Conservation (phyloP, 257 asterid species). For the Rubia yunnanensis region DNA sequence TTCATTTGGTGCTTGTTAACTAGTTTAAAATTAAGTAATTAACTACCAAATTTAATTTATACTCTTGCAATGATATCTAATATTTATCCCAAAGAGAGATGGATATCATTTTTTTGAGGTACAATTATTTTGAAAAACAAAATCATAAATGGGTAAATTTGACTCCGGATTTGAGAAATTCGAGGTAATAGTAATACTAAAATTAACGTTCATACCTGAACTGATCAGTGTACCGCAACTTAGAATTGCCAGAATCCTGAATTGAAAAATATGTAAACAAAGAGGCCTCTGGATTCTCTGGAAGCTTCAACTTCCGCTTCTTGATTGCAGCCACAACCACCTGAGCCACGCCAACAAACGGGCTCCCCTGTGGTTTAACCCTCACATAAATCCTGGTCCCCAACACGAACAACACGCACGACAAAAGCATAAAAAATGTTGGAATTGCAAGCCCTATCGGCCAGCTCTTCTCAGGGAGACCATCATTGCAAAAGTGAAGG, state of each 20-base stretch:
- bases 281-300: slow-evolving; percentile 35
- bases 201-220: slow-evolving; percentile 36
- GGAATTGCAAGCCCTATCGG: slow-evolving; percentile 61
- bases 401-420: slow-evolving; percentile 43
- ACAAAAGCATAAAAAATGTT: slow-evolving; percentile 43
- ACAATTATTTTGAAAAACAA: too few relatives aligned
- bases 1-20: too few relatives aligned
- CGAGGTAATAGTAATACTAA: background rate
- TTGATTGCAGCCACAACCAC: slow-evolving; percentile 40
- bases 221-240: slow-evolving; percentile 49
- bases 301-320: slow-evolving; percentile 42
- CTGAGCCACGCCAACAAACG: slow-evolving; percentile 39
- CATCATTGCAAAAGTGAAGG: slow-evolving; percentile 63
- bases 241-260: slow-evolving; percentile 41
- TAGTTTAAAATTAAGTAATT: too few relatives aligned
- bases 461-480: slow-evolving; percentile 63
- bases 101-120: too few relatives aligned
- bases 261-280: slow-evolving; percentile 32
- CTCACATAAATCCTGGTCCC: slow-evolving; percentile 57
- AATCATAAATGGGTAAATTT: too few relatives aligned
- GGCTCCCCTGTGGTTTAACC: slow-evolving; percentile 66
- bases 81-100: too few relatives aligned
- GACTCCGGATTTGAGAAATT: too few relatives aligned
- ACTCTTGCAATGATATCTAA: too few relatives aligned
- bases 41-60: too few relatives aligned